Evolutionary conservation across 179 eudicot genomes (phyloP), one percentile per base, ranked within the genome.

Genomic region (Sideroxylon spinosum): DNA sequence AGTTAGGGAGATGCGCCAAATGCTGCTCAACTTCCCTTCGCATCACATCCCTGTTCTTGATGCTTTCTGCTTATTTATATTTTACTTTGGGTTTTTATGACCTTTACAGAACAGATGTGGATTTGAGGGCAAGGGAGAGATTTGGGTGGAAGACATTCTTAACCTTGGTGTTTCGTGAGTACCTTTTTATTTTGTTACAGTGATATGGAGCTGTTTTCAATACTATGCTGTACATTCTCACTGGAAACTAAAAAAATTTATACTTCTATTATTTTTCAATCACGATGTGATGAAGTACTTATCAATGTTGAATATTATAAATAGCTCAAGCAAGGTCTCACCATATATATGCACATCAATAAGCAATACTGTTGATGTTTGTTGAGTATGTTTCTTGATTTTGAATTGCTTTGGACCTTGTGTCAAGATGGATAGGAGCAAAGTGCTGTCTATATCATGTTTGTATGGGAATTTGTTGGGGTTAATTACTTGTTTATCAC

Each of bases 161-260:
- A 93, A 95, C 83, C 95, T 93, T 86, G 99, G 99, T 74, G 84
- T 93, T 78, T 95, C 94, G 99, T 95, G 89, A 93, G 99, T 89
- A 71, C 20, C 37, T 23, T 50, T 67, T 56, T 71, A 46, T 65
- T 12, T 52, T 69, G 70, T 70, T n/a, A 14, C 13, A 28, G 23
- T 74, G 67, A 9, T 17, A 50, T 28, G 37, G 19, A 56, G 50
- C 64, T 71, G 37, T 49, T 62, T 8, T 55, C 9, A 63, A 37
- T 52, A 37, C 22, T 44, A 26, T 28, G 63, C 28, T 25, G 29
- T 26, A 53, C 25, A 26, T 72, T 0, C 61, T 23, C 20, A 52
- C 22, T 6, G n/a, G 62, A 25, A 26, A 7, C 7, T 28, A 6
- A 13, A 44, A 59, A 26, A 20, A 26, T 60, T 17, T 37, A 52